Evolutionary conservation across 805 yeast genomes (phyloP), one percentile per base, ranked within the genome.

Genomic region (Tetrapisispora pingtungensis): DNA sequence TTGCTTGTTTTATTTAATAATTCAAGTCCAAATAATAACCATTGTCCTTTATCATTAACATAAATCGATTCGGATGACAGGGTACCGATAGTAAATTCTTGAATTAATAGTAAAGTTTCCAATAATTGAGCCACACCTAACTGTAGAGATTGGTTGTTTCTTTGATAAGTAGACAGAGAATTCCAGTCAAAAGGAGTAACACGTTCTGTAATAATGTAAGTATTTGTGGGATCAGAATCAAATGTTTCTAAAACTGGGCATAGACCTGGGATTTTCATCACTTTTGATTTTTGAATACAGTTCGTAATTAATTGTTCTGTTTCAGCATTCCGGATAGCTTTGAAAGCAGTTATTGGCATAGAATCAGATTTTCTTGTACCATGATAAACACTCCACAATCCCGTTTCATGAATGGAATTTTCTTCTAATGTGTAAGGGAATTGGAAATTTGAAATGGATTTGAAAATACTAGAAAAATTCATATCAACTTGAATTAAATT

Each of bases 1-100:
- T 66, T 56, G 0, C 74, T 71, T 59, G 36, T 40, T n/a, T 64
- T 42, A 58, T 43, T 31, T 34, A 62, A 59, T 31, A 59, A 44
- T 61, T 89, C 97, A 54, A 88, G 78, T 1, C 96, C 95, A 46
- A 84, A 83, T 24, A 89, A 58, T 47, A 78, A 81, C 90, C 95
- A 86, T 56, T 84, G 94, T 13, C 96, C 95, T 14, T 69, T 57
- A 27, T 70, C 73, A 44, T 75, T 81, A 14, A 85, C 78, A 58
- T 67, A 88, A 1, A 89, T 72, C 1, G 84, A 74, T 34, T 74
- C 68, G 17, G 65, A 51, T 46, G 74, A 70, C 12, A 86, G 50
- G 47, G 78, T 77, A 6, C 88, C 90, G 55, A 84, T 82, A 6
- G 82, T 66, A 22, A 81, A 75, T 57, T 31, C 52, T 37, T 54